Evolutionary conservation across 1,284 basidiomycete species (phyloP), one percentile per base, ranked within the genome.

Genomic region (Boletellus dicymbophilus): DNA sequence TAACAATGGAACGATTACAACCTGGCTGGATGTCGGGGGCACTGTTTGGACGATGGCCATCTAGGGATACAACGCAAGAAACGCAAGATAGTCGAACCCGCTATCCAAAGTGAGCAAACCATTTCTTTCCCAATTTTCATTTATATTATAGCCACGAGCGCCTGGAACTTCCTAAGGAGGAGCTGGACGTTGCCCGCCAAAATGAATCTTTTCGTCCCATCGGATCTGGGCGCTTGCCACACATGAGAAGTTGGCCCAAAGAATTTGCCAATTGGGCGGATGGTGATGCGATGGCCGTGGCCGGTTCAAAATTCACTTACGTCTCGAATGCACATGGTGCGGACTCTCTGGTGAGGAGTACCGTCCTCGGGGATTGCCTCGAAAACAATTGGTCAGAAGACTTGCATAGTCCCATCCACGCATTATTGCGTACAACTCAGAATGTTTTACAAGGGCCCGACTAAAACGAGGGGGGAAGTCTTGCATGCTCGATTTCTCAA

Each of bases 111-210:
- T 16, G 44, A 44, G 1, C 39, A 31, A 0, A 4, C 48, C 8
- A 22, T 50, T 4, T 51, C 52, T 20, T 47, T 38, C 30, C 53
- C 50, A 0, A 0, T 46, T 2, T 3, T 9, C 1, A 31, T 57
- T 20, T 52, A 58, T n/a, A n/a, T n/a, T n/a, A n/a, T 2, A 21
- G 23, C 1, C 15, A 59, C 40, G 1, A 0, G 0, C 60, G 55
- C 16, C 0, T 40, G 0, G 58, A 52, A 1, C 56, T 55, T 6
- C 21, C 43, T 2, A 26, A 27, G 4, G 21, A 5, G 13, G 26
- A 30, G 1, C 15, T 51, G 13, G 8, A 2, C 3, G 6, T 18
- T 7, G 47, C 37, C 0, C 41, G 60, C 1, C 12, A 26, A 1
- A 5, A 2, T 0, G 39, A 45, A 1, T 53, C 53, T 40, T 15